Percentiles rank a stretch among this genome's conserved stretches.
Conservation (phyloP, 139 green algal genomes). For the Pleodorina starrii region DNA sequence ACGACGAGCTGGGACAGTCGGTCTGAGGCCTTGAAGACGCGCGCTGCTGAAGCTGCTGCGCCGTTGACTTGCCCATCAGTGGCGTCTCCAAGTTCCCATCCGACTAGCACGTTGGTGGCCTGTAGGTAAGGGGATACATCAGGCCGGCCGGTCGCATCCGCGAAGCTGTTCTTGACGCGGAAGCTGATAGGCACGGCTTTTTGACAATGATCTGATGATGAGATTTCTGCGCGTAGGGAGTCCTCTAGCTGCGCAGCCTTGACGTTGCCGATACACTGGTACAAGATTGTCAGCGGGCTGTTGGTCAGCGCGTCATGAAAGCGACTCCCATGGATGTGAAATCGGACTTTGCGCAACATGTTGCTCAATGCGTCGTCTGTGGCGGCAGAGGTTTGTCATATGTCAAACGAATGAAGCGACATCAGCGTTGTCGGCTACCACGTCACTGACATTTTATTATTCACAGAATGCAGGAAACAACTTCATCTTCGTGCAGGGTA, state of each 20-base stretch:
- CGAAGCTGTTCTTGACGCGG: constrained; percentile 45
- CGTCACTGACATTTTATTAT: no score
- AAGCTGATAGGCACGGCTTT: constrained; percentile 33
- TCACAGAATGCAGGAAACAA: no score
- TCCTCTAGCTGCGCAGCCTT: constrained; percentile 44
- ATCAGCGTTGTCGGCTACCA: no score
- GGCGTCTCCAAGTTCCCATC: constrained; percentile 11
- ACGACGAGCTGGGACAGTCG: neutral
- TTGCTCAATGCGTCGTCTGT: neutral
- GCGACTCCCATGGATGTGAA: neutral
- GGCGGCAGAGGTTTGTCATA: no score
- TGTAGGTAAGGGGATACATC: constrained; percentile 29
- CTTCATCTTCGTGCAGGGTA: no score
- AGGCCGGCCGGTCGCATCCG: neutral
- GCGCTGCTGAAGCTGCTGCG: neutral
- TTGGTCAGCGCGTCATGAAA: constrained; percentile 19
- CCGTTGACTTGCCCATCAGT: no score
- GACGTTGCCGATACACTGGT: constrained; percentile 50
- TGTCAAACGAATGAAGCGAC: no score
- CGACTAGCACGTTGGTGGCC: constrained; percentile 35
- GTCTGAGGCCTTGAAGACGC: neutral
- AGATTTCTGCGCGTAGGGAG: neutral
- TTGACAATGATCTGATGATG: neutral
- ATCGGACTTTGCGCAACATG: neutral
- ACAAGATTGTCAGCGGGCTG: constrained; percentile 37